Conservation (phyloP, 768 basidiomycete species). For the Chalciporus sphaerocephalus region DNA sequence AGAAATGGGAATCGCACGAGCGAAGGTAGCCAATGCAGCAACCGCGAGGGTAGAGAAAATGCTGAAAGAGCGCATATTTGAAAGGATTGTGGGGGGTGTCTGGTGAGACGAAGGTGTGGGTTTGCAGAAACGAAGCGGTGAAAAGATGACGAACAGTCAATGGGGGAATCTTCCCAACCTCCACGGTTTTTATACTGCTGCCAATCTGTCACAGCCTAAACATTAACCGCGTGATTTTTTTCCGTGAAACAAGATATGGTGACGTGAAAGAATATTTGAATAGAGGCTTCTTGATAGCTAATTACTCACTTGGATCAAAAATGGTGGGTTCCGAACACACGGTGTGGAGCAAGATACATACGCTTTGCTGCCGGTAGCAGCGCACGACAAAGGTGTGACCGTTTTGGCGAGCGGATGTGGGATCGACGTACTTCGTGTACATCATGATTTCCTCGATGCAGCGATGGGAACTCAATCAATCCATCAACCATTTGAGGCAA, state of each 20-base stretch:
- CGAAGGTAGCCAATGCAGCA: slow-evolving; percentile 29
- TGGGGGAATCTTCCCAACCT: background rate
- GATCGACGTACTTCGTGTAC: background rate
- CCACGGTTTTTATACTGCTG: slow-evolving; percentile 19
- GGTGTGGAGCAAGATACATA: slow-evolving; percentile 11
- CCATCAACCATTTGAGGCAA: background rate
- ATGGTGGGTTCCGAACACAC: slow-evolving; percentile 5
- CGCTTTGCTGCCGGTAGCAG: background rate
- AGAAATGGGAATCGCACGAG: slow-evolving; percentile 20
- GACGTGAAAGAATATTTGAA: slow-evolving; percentile 4
- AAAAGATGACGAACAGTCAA: slow-evolving; percentile 20
- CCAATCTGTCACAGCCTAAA: background rate
- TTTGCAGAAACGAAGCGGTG: background rate
- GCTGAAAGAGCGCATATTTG: slow-evolving; percentile 36
- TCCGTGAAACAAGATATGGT: background rate
- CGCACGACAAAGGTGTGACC: background rate
- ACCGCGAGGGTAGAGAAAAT: slow-evolving; percentile 21
- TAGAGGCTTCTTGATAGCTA: slow-evolving; percentile 1
- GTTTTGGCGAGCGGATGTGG: background rate
- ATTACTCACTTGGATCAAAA: slow-evolving; percentile 10
- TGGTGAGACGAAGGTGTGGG: slow-evolving; percentile 20
- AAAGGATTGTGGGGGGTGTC: slow-evolving; percentile 32
- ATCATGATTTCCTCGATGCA: background rate
- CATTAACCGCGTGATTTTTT: slow-evolving; percentile 3
- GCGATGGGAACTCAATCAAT: background rate